A percentile compares a stretch with the other conserved stretches of the same genome.
phyloP scores from a whole-genome alignment of 2,329 filamentous ascomycete genomes.

The Salinomyces thailandicus region DNA sequence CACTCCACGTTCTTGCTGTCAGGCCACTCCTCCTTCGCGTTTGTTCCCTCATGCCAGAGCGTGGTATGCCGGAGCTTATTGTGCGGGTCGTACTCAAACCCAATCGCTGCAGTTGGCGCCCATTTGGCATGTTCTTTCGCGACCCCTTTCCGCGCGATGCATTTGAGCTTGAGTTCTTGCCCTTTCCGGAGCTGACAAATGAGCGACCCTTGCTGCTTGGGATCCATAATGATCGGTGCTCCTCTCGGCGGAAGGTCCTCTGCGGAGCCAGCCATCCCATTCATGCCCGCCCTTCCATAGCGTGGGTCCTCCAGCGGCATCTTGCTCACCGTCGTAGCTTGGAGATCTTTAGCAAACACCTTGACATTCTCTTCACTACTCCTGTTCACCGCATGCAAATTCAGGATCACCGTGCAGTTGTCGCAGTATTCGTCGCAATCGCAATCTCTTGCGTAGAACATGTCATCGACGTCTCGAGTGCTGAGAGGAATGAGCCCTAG shows the following conservation, averaged over 20 bases:
- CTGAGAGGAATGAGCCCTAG: conserved; percentile 82
- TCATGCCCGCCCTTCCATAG: background rate
- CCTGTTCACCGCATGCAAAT: conserved; percentile 60
- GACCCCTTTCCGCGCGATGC: conserved; percentile 95
- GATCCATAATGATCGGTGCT: conserved; percentile 71
- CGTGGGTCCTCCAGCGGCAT: conserved; percentile 51
- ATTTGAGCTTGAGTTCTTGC: conserved; percentile 82
- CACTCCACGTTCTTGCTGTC: conserved; percentile 53
- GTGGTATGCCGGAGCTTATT: conserved; percentile 90
- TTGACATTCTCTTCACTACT: conserved; percentile 81
- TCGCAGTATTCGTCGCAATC: conserved; percentile 95
- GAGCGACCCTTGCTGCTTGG: conserved; percentile 68
- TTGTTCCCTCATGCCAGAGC: conserved; percentile 85
- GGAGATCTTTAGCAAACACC: conserved; percentile 83
- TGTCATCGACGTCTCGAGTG: conserved; percentile 68
- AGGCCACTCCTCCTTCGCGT: conserved; percentile 31
- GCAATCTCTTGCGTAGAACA: conserved; percentile 86
- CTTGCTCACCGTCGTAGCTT: conserved; percentile 50
- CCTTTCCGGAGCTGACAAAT: conserved; percentile 84
- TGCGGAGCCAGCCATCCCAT: conserved; percentile 56
- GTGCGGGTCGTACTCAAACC: conserved; percentile 96
- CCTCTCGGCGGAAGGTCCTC: conserved; percentile 44
- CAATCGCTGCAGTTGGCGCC: conserved; percentile 83
- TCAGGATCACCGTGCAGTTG: conserved; percentile 75
- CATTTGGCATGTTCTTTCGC: conserved; percentile 98